Conservation (phyloP, 345 rosid genomes). For the Corchorus olitorius region DNA sequence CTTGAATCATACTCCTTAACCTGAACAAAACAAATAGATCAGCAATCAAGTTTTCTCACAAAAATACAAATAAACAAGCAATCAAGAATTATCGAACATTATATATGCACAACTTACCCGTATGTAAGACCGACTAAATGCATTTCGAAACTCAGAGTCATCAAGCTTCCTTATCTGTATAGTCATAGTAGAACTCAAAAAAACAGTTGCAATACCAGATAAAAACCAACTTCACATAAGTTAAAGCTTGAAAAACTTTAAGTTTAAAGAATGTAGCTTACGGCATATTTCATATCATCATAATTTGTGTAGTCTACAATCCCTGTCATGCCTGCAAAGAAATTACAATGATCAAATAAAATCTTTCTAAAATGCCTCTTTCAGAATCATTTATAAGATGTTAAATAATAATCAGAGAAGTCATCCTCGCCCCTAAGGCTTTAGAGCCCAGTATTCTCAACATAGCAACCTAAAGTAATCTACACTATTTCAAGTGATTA, state of each 20-base stretch:
- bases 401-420: background rate
- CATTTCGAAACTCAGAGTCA: slow-evolving; percentile 84
- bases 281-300: slow-evolving; percentile 96
- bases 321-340: slow-evolving; percentile 75
- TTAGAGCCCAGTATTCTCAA: background rate
- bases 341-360: background rate
- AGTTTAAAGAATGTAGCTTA: slow-evolving; percentile 44
- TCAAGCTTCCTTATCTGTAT: slow-evolving; percentile 83
- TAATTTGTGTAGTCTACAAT: slow-evolving; percentile 86
- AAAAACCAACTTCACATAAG: background rate
- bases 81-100: background rate
- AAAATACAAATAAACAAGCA: background rate
- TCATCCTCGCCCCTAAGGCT: background rate
- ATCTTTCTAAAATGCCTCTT: no score
- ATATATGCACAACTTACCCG: slow-evolving; percentile 53
- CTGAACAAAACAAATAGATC: slow-evolving; percentile 32
- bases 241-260: background rate
- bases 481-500: background rate
- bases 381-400: no score
- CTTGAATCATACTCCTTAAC: slow-evolving; percentile 73
- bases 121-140: slow-evolving; percentile 77
- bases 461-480: background rate
- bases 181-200: slow-evolving; percentile 17
- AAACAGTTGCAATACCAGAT: background rate
- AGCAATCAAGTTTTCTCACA: background rate